Evolutionary conservation across 176 grass and related monocot genomes (phyloP).

Genomic region (Oryza coarctata): DNA sequence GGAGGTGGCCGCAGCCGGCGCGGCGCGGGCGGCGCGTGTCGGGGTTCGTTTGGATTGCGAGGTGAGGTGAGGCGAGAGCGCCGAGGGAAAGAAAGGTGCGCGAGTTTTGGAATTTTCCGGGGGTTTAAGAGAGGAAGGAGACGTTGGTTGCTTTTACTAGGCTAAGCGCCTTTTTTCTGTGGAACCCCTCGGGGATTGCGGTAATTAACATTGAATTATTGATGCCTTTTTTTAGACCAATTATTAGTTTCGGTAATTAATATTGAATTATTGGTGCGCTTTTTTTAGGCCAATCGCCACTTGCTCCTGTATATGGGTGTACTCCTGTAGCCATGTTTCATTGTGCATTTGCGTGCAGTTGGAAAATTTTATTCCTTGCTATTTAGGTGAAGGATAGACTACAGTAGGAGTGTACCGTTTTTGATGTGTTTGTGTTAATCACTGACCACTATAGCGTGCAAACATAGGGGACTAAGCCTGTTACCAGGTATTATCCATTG

Average conservation of each 20-base stretch:
- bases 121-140: slow-evolving; percentile 16
- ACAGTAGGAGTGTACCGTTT: neutral
- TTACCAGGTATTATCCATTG: too few relatives aligned
- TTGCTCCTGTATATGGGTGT: too few relatives aligned
- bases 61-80: neutral
- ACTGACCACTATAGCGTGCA: neutral
- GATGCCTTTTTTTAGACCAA: neutral
- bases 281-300: neutral
- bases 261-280: neutral
- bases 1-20: slow-evolving; percentile 15
- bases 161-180: neutral
- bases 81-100: slow-evolving; percentile 44
- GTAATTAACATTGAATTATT: neutral
- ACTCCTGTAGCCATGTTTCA: neutral
- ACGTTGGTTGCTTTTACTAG: neutral
- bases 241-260: neutral
- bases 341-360: neutral
- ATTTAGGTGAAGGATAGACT: neutral
- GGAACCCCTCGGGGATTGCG: neutral
- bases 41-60: slow-evolving; percentile 15
- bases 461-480: neutral
- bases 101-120: slow-evolving; percentile 3
- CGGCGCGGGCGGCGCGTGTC: slow-evolving; percentile 33
- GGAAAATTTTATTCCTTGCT: neutral
- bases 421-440: neutral